Evolutionary conservation across 768 basidiomycete species (phyloP).

Genomic region (Punctularia strigosozonata): DNA sequence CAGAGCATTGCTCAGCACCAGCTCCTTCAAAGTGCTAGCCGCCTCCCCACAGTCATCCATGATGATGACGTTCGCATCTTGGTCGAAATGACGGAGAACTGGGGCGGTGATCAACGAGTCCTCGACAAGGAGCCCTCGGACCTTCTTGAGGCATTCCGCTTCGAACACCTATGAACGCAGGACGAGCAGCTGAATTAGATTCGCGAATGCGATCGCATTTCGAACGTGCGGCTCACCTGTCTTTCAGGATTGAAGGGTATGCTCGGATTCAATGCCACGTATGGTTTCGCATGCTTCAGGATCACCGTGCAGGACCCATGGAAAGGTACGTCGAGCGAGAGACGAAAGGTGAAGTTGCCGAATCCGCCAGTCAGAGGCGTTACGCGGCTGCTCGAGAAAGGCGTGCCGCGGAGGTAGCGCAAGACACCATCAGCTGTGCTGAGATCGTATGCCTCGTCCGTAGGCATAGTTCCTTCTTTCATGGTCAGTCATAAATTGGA

Average conservation of each 20-base stretch:
- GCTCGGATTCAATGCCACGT: constrained; percentile 16
- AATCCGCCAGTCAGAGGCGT: constrained; percentile 36
- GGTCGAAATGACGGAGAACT: constrained; percentile 36
- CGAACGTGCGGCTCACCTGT: constrained; percentile 40
- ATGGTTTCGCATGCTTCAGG: constrained; percentile 46
- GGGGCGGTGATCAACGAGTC: constrained; percentile 36
- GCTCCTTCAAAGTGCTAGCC: constrained; percentile 26
- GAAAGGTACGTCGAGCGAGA: constrained; percentile 29
- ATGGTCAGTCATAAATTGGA: not conserved
- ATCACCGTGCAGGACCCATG: constrained; percentile 35
- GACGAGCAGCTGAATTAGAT: not conserved
- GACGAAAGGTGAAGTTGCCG: constrained; percentile 47
- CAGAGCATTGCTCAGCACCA: constrained; percentile 21
- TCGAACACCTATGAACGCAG: constrained; percentile 23
- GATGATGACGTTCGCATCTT: constrained; percentile 36
- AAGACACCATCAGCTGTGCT: constrained; percentile 19
- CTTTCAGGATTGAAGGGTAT: constrained; percentile 8
- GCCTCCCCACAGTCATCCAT: constrained; percentile 48
- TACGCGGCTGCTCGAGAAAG: constrained; percentile 31
- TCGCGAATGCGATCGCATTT: not conserved
- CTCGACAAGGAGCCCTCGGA: constrained; percentile 23
- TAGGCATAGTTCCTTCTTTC: not conserved
- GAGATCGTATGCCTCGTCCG: constrained; percentile 12
- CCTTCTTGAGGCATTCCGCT: constrained; percentile 36
- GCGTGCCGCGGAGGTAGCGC: constrained; percentile 33